phyloP scores from a whole-genome alignment of 2,329 filamentous ascomycete species.

The Arachnomyces sp. region DNA sequence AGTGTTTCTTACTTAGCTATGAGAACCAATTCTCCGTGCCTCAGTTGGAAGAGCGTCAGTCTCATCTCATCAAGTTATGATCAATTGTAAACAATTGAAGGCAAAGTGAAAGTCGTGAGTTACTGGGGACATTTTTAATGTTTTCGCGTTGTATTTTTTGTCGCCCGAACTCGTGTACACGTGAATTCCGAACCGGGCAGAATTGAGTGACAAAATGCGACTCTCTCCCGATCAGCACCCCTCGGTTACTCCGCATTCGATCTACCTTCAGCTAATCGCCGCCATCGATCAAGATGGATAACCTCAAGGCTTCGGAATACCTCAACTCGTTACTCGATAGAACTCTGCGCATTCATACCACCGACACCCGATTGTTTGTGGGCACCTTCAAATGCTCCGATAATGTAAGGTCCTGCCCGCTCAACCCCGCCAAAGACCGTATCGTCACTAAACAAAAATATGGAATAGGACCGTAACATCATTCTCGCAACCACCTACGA shows the following conservation, averaged over 20 bases:
- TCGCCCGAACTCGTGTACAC: too few relatives aligned
- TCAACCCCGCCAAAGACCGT: neutral
- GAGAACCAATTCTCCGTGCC: neutral
- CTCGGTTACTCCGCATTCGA: too few relatives aligned
- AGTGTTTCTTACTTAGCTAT: too few relatives aligned
- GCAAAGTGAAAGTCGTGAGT: slow-evolving; percentile 25
- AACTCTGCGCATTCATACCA: slow-evolving; percentile 69
- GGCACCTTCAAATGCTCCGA: slow-evolving; percentile 94
- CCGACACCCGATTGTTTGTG: slow-evolving; percentile 79
- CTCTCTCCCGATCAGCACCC: too few relatives aligned
- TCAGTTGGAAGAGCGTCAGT: neutral
- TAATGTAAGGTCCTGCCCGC: slow-evolving; percentile 50
- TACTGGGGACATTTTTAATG: too few relatives aligned
- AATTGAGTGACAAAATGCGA: too few relatives aligned
- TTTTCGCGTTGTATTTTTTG: slow-evolving; percentile 23
- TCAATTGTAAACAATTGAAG: slow-evolving; percentile 16
- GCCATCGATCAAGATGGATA: slow-evolving; percentile 25
- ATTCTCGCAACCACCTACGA: slow-evolving; percentile 82
- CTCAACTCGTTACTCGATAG: slow-evolving; percentile 62
- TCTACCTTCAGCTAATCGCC: too few relatives aligned
- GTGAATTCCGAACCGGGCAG: too few relatives aligned
- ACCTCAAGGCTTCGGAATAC: slow-evolving; percentile 29
- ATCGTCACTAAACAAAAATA: neutral
- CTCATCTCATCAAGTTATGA: slow-evolving; percentile 5
- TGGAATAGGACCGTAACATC: slow-evolving; percentile 69